Percentiles rank a stretch among this genome's conserved stretches.
Conservation (phyloP, 169 alveolate genomes). For the Plasmodium chabaudi region DNA sequence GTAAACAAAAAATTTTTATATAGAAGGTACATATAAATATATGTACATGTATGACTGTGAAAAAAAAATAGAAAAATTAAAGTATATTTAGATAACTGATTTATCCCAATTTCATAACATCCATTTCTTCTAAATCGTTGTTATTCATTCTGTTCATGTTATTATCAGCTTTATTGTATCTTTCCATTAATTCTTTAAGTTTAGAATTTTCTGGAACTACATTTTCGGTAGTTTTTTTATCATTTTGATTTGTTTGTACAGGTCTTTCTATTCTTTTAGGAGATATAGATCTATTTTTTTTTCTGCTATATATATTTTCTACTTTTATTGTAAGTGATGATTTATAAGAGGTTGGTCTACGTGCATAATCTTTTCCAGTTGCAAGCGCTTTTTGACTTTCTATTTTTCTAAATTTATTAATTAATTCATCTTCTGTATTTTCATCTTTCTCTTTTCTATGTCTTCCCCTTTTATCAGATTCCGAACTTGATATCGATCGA, state of each 20-base stretch:
- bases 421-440: constrained; percentile 78
- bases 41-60: too few species aligned
- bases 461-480: neutral
- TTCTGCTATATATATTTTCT: constrained; percentile 71
- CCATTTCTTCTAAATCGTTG: constrained; percentile 52
- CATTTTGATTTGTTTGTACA: constrained; percentile 16
- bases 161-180: constrained; percentile 50
- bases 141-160: constrained; percentile 11
- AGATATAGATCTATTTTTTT: constrained; percentile 27
- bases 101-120: constrained; percentile 61
- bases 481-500: constrained; percentile 24
- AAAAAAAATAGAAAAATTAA: neutral
- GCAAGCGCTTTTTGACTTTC: constrained; percentile 85
- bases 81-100: neutral
- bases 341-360: constrained; percentile 85
- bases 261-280: constrained; percentile 59
- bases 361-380: constrained; percentile 85
- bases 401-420: constrained; percentile 79
- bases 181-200: constrained; percentile 44
- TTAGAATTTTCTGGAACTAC: constrained; percentile 22
- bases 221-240: constrained; percentile 36
- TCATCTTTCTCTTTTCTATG: constrained; percentile 48
- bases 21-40: too few species aligned
- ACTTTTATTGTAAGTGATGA: constrained; percentile 82
- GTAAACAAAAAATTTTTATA: too few species aligned